Evolutionary conservation across 202 grass and related monocot species (phyloP).

Genomic region (Elaeis oleifera): DNA sequence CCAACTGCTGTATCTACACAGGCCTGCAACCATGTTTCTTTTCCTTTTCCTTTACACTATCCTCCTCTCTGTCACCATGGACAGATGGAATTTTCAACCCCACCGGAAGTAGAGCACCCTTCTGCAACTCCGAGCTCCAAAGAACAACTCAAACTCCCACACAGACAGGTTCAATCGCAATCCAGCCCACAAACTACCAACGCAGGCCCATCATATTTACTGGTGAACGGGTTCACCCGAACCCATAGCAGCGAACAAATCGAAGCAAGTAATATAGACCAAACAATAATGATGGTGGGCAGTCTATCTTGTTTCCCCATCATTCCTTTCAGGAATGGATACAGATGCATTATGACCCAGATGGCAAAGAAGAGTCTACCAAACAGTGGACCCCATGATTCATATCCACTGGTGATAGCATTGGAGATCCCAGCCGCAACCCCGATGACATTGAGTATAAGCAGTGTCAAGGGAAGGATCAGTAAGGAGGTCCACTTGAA

Average conservation of each 20-base stretch:
- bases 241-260: constrained; percentile 24
- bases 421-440: constrained; percentile 32
- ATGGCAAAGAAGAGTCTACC: constrained; percentile 18
- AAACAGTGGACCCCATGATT: constrained; percentile 21
- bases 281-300: constrained; percentile 12
- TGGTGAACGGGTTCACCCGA: constrained; percentile 35
- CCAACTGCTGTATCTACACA: too few species aligned
- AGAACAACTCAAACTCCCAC: too few species aligned
- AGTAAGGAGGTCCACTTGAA: constrained; percentile 45
- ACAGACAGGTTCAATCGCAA: constrained; percentile 13
- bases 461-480: constrained; percentile 41
- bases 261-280: constrained; percentile 18
- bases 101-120: background rate
- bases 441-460: constrained; percentile 36
- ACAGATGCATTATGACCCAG: constrained; percentile 20
- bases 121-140: constrained; percentile 2
- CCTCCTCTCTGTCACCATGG: too few species aligned
- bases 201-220: constrained; percentile 39
- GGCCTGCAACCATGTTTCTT: background rate
- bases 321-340: constrained; percentile 21
- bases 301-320: constrained; percentile 18
- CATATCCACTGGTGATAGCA: constrained; percentile 25
- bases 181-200: constrained; percentile 36
- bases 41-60: background rate
- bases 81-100: background rate